Evolutionary conservation across 2,329 filamentous ascomycete species (phyloP), one percentile per base, ranked within the genome.

Genomic region (Aspergillus pseudoviridinutans): DNA sequence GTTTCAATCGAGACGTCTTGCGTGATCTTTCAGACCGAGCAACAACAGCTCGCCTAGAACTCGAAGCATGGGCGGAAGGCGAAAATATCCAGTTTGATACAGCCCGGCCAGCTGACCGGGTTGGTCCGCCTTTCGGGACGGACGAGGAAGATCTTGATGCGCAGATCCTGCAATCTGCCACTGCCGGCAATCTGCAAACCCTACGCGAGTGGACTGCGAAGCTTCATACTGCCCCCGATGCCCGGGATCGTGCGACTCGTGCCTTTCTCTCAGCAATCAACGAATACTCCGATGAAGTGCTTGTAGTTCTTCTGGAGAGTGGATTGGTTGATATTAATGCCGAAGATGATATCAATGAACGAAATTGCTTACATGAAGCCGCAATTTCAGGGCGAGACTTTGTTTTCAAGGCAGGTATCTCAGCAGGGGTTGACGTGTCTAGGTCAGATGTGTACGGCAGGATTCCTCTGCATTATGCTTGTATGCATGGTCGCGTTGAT

Each of bases 1-100:
- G 95, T 75, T 99, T 97, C 82, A 97, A 99, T 75, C 88, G 93
- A 49, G 91, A 95, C 64, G 92, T 97, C 66, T 96, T 99, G 70
- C 96, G 92, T 75, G 93, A 96, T 69, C 83, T 99, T 10, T 97
- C 94, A 4, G 94, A 99, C 65, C 92, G 96, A 77, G 94, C 94
- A 8, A 97, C 94, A 0, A 97, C 92, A n/a, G 95, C 92, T 66
- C 79, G 96, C 41, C 88, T 97, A 65, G 94, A 97, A 71, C 86
- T 97, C 50, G 93, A 93, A 54, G 94, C 93, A 38, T 97, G 93
- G 93, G 92, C 92, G 22, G 94, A 99, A 75, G 94, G 94, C 24
- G 94, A 97, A 67, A 90, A 95, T 73, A 88, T 97, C 68, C 89
- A 87, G 67, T 96, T 92, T 68, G 89, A 90, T 60, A 86, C 65